Evolutionary conservation across 176 grass and related monocot genomes (phyloP).

Genomic region (Carex parvula): DNA sequence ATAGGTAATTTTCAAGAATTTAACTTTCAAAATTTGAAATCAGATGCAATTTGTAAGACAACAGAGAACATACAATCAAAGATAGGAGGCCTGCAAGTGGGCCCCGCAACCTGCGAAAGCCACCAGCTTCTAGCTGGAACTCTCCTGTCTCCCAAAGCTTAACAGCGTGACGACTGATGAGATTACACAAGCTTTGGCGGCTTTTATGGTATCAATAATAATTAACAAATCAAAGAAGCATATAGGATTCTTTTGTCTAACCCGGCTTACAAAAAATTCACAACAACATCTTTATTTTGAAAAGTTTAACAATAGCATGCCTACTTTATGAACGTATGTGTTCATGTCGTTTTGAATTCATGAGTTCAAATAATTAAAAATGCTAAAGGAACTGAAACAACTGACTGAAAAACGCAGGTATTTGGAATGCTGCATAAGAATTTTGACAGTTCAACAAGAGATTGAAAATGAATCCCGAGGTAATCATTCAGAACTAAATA

Average conservation of each 20-base stretch:
- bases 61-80: not conserved
- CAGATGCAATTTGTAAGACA: not conserved
- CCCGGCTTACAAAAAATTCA: no score
- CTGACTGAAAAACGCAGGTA: no score
- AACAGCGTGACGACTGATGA: constrained; percentile 5
- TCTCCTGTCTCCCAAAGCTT: constrained; percentile 19
- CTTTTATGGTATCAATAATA: not conserved
- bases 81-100: not conserved
- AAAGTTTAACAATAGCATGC: no score
- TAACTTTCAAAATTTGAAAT: not conserved
- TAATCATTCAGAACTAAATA: not conserved
- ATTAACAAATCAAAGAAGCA: not conserved
- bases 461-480: no score
- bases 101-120: not conserved
- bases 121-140: constrained; percentile 20
- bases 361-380: no score
- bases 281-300: no score
- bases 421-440: no score
- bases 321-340: no score
- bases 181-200: not conserved
- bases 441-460: no score
- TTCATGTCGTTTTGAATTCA: no score
- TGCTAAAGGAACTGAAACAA: no score
- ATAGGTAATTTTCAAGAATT: not conserved
- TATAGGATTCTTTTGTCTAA: not conserved